These are phyloP conservation scores for Salix dunnii DNA, from an alignment of 345 rosid species.

Conservation along the genomic window DNA sequence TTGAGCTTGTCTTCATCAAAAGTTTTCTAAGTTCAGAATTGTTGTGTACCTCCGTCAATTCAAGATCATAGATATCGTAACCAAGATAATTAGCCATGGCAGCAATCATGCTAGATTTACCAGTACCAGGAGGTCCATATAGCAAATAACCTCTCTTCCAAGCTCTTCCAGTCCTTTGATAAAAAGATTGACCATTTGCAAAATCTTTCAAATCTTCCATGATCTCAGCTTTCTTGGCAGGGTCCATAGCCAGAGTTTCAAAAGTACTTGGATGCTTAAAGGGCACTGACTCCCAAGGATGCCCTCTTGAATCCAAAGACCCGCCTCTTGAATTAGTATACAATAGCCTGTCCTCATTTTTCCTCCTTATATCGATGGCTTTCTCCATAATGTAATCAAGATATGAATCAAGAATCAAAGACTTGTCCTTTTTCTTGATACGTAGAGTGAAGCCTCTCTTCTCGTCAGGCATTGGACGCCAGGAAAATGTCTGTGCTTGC, in stretches of 20 bases:
- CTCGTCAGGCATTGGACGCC: conserved; percentile 96
- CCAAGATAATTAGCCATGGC: conserved; percentile 92
- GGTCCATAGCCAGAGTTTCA: conserved; percentile 87
- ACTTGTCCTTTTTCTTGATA: conserved; percentile 63
- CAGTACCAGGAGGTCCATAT: conserved; percentile 93
- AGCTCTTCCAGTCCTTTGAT: conserved; percentile 86
- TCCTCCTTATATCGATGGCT: conserved; percentile 72
- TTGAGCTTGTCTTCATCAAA: conserved; percentile 85
- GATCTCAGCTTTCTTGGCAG: conserved; percentile 51
- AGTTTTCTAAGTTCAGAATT: conserved; percentile 82
- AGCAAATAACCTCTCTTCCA: conserved; percentile 93
- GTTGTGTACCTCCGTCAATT: conserved; percentile 82
- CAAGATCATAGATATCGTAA: conserved; percentile 94
- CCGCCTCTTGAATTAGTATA: conserved; percentile 90
- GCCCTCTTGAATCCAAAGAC: conserved; percentile 78
- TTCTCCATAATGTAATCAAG: conserved; percentile 75
- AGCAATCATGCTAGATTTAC: conserved; percentile 96
- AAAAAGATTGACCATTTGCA: conserved; percentile 56
- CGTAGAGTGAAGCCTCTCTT: conserved; percentile 84
- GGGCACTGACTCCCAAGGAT: conserved; percentile 96
- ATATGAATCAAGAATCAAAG: conserved; percentile 52
- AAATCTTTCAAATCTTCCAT: conserved; percentile 73
- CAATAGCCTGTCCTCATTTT: conserved; percentile 63
- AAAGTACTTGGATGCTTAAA: conserved; percentile 96
- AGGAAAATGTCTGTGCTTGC: conserved; percentile 71